Conservation (phyloP, 441 rosid species). For the Pelargonium cotyledonis region DNA sequence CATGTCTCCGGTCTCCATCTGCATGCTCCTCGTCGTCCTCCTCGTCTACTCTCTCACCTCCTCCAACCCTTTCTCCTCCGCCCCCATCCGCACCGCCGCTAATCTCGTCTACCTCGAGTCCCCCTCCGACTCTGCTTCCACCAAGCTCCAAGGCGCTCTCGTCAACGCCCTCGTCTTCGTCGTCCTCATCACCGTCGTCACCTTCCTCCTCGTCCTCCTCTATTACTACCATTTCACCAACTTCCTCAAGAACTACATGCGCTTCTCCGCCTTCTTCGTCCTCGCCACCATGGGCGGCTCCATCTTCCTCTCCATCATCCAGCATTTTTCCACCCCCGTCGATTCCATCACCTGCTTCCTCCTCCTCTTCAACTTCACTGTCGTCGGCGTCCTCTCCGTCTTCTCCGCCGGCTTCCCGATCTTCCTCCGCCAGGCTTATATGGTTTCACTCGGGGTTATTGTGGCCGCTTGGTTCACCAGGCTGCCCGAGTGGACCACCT, state of each 20-base stretch:
- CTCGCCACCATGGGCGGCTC: constrained; percentile 91
- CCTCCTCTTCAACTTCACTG: constrained; percentile 71
- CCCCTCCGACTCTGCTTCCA: constrained; percentile 63
- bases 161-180: constrained; percentile 80
- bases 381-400: constrained; percentile 73
- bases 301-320: constrained; percentile 66
- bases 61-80: constrained; percentile 39
- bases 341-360: constrained; percentile 69
- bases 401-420: constrained; percentile 72
- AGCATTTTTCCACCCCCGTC: constrained; percentile 73
- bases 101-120: constrained; percentile 83
- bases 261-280: constrained; percentile 84
- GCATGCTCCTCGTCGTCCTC: constrained; percentile 88
- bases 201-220: constrained; percentile 73
- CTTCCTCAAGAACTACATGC: constrained; percentile 88
- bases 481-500: constrained; percentile 93
- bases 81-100: constrained; percentile 80
- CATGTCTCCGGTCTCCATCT: constrained; percentile 88
- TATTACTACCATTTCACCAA: constrained; percentile 88
- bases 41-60: constrained; percentile 78
- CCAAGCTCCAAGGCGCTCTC: constrained; percentile 79
- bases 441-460: constrained; percentile 77
- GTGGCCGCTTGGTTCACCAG: constrained; percentile 93
- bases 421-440: constrained; percentile 69
- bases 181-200: constrained; percentile 59